phyloP scores from a whole-genome alignment of 805 yeast genomes.

The Spathaspora passalidarum region DNA sequence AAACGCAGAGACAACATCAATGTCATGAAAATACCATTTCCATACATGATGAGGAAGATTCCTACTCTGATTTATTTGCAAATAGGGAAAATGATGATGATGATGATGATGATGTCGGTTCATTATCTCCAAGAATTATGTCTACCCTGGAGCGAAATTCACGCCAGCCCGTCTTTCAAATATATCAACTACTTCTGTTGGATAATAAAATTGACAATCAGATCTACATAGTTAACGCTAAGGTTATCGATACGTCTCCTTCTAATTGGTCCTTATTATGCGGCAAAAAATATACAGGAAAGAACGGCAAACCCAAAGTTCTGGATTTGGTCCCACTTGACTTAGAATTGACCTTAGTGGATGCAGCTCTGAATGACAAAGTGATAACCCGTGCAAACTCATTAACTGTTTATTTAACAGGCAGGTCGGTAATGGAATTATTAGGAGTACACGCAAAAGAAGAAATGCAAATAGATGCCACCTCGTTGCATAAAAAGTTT shows the following conservation, averaged over 20 bases:
- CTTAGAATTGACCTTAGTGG: constrained; percentile 2
- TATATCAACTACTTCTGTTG: neutral
- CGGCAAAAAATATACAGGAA: neutral
- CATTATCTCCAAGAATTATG: neutral
- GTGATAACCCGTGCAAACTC: neutral
- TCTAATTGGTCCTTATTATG: constrained; percentile 5
- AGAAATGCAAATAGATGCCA: neutral
- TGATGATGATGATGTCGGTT: neutral
- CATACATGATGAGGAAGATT: neutral
- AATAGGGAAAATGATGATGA: neutral
- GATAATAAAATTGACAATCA: neutral
- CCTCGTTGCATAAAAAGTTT: neutral
- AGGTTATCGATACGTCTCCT: constrained; percentile 1
- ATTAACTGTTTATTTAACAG: neutral
- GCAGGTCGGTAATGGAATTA: neutral
- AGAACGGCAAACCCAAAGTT: neutral
- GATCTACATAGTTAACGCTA: neutral
- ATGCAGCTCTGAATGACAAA: neutral
- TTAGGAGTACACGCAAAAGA: neutral
- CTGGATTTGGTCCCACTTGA: constrained; percentile 2
- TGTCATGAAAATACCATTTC: no score
- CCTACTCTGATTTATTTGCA: neutral
- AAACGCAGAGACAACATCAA: no score
- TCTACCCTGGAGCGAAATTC: neutral
- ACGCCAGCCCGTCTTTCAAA: neutral